These are phyloP conservation scores for Nowakowskiella sp. DNA, from an alignment of 192 early-diverging fungal species.

Conservation along the genomic window DNA sequence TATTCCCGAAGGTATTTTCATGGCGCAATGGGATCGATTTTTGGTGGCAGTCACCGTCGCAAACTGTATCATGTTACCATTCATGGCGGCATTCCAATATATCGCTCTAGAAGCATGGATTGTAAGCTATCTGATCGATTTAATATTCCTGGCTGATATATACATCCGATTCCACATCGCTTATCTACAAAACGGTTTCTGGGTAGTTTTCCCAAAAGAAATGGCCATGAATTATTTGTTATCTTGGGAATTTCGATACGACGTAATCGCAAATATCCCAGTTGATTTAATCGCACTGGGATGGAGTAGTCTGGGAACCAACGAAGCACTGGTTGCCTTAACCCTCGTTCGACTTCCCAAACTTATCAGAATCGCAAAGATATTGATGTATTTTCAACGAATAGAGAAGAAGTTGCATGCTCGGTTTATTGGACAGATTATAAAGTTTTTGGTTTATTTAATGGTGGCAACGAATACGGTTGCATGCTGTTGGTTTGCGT, in stretches of 20 bases:
- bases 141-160: slow-evolving; percentile 35
- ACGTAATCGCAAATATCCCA: slow-evolving; percentile 36
- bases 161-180: slow-evolving; percentile 45
- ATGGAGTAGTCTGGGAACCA: slow-evolving; percentile 18
- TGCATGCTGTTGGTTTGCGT: slow-evolving; percentile 37
- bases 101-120: slow-evolving; percentile 20
- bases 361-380: slow-evolving; percentile 24
- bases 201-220: slow-evolving; percentile 48
- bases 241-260: slow-evolving; percentile 35
- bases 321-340: slow-evolving; percentile 8
- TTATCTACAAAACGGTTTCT: slow-evolving; percentile 42
- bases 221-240: slow-evolving; percentile 39
- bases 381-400: slow-evolving; percentile 30
- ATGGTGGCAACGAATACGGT: slow-evolving; percentile 31
- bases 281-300: slow-evolving; percentile 34
- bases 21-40: slow-evolving; percentile 27
- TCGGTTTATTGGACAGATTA: slow-evolving; percentile 28
- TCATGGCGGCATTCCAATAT: slow-evolving; percentile 46
- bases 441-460: slow-evolving; percentile 35
- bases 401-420: slow-evolving; percentile 43
- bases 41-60: slow-evolving; percentile 33
- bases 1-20: slow-evolving; percentile 37
- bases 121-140: slow-evolving; percentile 33
- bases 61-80: slow-evolving; percentile 32
- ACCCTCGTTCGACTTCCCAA: slow-evolving; percentile 32